These are phyloP conservation scores for Neltuma alba DNA, from an alignment of 306 rosid species.

Conservation along the genomic window DNA sequence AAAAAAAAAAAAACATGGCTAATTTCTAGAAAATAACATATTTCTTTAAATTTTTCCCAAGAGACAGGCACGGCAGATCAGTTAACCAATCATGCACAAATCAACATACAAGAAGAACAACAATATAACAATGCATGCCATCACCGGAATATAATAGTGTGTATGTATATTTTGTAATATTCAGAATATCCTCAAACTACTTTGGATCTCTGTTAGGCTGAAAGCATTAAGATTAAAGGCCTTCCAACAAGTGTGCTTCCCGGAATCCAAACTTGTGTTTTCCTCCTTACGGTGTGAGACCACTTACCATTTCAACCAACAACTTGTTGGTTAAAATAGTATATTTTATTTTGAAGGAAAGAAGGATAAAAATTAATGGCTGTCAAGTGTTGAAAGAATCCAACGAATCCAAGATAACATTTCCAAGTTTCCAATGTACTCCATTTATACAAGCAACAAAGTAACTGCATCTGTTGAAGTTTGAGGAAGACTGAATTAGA, in stretches of 20 bases:
- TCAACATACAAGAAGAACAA: conserved; percentile 5
- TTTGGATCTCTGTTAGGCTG: too few species aligned
- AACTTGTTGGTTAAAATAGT: too few species aligned
- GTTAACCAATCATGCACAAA: conserved; percentile 15
- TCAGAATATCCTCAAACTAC: too few species aligned
- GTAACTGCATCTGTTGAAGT: neutral
- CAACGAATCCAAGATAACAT: conserved; percentile 1
- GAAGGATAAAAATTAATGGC: conserved; percentile 1
- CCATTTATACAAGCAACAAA: neutral
- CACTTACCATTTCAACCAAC: too few species aligned
- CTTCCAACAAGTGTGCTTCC: too few species aligned
- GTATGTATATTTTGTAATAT: too few species aligned
- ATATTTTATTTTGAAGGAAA: neutral
- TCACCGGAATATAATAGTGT: conserved; percentile 14
- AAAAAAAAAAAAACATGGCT: conserved; percentile 19
- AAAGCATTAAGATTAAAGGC: too few species aligned
- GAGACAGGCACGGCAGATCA: conserved; percentile 15
- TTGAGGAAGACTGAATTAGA: neutral
- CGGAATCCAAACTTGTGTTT: too few species aligned
- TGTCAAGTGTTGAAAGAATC: neutral
- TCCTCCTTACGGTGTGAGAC: too few species aligned
- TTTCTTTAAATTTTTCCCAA: conserved; percentile 3
- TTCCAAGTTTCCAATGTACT: conserved; percentile 10
- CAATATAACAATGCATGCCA: neutral
- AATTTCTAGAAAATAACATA: neutral